Evolutionary conservation across 2,329 filamentous ascomycete genomes (phyloP).

Genomic region (Cladosporium sp.): DNA sequence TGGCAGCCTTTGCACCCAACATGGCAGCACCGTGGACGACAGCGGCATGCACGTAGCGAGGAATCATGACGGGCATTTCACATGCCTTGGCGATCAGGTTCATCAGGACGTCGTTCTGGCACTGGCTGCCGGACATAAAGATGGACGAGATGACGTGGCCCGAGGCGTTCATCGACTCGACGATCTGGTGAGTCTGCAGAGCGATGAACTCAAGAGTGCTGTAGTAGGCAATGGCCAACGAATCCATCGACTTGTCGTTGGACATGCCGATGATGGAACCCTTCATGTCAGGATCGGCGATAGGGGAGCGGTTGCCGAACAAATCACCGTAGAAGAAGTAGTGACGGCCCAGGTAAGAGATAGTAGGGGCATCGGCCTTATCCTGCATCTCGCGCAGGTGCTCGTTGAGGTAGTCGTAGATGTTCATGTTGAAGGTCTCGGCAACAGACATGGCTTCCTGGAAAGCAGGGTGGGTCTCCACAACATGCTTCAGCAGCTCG

Average conservation of each 20-base stretch:
- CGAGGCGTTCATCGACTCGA: slow-evolving; percentile 86
- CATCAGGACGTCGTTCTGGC: slow-evolving; percentile 92
- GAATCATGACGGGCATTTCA: slow-evolving; percentile 88
- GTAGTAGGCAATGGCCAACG: slow-evolving; percentile 89
- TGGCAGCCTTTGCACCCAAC: slow-evolving; percentile 96
- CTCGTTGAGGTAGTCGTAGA: slow-evolving; percentile 91
- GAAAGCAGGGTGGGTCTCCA: slow-evolving; percentile 92
- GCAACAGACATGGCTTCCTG: slow-evolving; percentile 74
- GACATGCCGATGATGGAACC: slow-evolving; percentile 83
- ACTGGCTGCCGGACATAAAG: slow-evolving; percentile 98
- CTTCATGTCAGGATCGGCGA: slow-evolving; percentile 90
- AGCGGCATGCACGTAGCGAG: slow-evolving; percentile 87
- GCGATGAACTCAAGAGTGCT: slow-evolving; percentile 97
- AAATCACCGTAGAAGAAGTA: slow-evolving; percentile 99
- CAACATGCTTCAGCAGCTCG: slow-evolving; percentile 86
- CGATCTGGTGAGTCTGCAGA: slow-evolving; percentile 91
- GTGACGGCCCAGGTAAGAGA: slow-evolving; percentile 84
- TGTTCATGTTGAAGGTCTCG: slow-evolving; percentile 76
- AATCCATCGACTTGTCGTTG: slow-evolving; percentile 80
- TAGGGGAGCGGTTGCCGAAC: slow-evolving; percentile 91
- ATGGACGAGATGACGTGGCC: slow-evolving; percentile 87
- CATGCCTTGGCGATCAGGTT: slow-evolving; percentile 85
- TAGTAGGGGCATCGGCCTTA: slow-evolving; percentile 64
- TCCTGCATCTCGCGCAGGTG: slow-evolving; percentile 74
- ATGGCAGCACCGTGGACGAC: slow-evolving; percentile 98